These are phyloP conservation scores for Saccharomycopsis oosterbeekiorum DNA, from an alignment of 805 yeast genomes.

Conservation along the genomic window DNA sequence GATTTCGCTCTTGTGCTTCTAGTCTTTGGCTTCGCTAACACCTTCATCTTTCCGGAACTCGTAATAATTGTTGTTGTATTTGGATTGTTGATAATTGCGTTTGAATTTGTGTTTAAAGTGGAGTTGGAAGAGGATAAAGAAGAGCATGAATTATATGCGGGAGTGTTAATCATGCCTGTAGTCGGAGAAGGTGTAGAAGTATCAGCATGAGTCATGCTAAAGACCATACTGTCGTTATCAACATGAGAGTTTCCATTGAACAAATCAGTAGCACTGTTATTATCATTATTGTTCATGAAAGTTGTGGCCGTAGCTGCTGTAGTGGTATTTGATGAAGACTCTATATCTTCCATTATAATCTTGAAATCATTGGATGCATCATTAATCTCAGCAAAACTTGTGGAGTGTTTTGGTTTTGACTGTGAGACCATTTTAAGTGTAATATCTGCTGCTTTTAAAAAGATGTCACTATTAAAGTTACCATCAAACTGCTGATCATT, in stretches of 20 bases:
- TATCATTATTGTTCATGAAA: neutral
- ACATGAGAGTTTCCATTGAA: neutral
- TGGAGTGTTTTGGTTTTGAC: neutral
- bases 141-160: neutral
- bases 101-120: neutral
- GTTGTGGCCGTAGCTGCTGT: neutral
- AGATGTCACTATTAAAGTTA: conserved; percentile 11
- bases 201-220: neutral
- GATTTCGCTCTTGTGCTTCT: neutral
- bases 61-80: neutral
- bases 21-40: neutral
- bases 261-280: neutral
- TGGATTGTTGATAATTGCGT: neutral
- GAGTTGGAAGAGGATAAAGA: neutral
- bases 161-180: neutral
- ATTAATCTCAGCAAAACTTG: neutral
- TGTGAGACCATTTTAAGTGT: conserved; percentile 17
- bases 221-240: neutral
- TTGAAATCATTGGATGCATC: neutral
- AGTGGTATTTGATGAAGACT: neutral
- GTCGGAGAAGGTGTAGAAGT: conserved; percentile 1
- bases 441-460: conserved; percentile 18
- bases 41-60: neutral
- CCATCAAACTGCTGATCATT: neutral
- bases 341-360: neutral